phyloP scores from a whole-genome alignment of 2,329 filamentous ascomycete genomes.

The Apiospora saccharicola region DNA sequence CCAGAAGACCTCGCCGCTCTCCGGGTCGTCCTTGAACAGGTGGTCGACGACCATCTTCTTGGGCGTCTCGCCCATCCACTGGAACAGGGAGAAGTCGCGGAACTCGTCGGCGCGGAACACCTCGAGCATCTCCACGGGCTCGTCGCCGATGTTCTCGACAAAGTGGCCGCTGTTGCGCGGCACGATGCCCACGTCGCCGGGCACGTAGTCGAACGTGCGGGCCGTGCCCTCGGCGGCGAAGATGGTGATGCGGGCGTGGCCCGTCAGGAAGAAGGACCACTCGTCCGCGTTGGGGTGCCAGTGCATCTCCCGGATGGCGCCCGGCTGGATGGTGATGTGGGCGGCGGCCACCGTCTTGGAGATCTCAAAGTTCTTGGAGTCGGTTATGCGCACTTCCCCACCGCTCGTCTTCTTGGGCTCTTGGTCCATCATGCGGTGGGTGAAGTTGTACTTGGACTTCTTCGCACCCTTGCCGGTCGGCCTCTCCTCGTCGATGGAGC shows the following conservation, averaged over 20 bases:
- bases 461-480: constrained; percentile 68
- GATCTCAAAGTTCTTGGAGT: constrained; percentile 78
- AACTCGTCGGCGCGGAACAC: constrained; percentile 77
- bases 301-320: constrained; percentile 80
- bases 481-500: constrained; percentile 69
- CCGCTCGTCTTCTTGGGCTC: constrained; percentile 71
- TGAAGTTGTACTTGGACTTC: constrained; percentile 73
- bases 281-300: constrained; percentile 84
- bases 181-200: constrained; percentile 80
- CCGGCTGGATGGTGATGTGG: constrained; percentile 74
- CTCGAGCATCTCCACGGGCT: constrained; percentile 78
- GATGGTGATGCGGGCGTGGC: constrained; percentile 76
- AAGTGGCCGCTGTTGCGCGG: constrained; percentile 82
- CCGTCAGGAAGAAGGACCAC: constrained; percentile 81
- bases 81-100: constrained; percentile 75
- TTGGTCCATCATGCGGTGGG: constrained; percentile 75
- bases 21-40: constrained; percentile 67
- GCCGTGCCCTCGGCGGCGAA: constrained; percentile 74
- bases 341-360: constrained; percentile 78
- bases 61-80: constrained; percentile 79
- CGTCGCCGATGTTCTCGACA: constrained; percentile 82
- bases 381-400: constrained; percentile 76
- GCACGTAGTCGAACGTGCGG: constrained; percentile 77
- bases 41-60: constrained; percentile 71
- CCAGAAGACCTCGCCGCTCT: constrained; percentile 69